Evolutionary conservation across 2,329 filamentous ascomycete species (phyloP), one percentile per base, ranked within the genome.

Genomic region (Rhynchosporium agropyri): DNA sequence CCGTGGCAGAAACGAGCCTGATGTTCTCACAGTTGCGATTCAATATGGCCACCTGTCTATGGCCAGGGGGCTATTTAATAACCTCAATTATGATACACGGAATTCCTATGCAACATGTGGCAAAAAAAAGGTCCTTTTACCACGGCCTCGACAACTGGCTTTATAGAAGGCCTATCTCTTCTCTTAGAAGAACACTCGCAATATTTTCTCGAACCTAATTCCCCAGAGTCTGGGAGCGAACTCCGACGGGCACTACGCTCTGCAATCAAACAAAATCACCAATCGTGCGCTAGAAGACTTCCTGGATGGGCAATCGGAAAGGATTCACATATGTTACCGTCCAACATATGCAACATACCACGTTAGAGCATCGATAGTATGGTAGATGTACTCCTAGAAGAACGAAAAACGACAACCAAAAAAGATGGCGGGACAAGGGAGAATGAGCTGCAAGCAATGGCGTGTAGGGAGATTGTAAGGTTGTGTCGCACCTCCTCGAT

Each of bases 401-500:
- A 46, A 9, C 13, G 8, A 20, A 26, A 46, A 20, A 46, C 7
- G 26, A 28, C 43, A 20, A 46, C 9, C 4, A 46, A 15, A 46
- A 20, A 46, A 46, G 43, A 28, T 7, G 36, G 54, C 28, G 38
- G 54, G 26, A 57, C 54, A 57, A 45, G 31, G 48, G 40, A 4
- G 4, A 58, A 42, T n/a, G 12, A 29, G 2, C 29, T 58, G n/a
- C 55, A 58, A 15, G 38, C 9, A 48, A 45, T 40, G 31, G 42
- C 55, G 33, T 15, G 15, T 12, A 51, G 33, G 49, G 49, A 51
- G 49, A 51, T 33, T 51, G 28, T 33, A 13, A 43, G 40, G 40
- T 2, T 13, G 40, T 43, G 40, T 43, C 40, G 10, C 40, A 4
- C n/a, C 40, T 43, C 40, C 26, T 51, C 33, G 49, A 51, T 36